phyloP scores from a whole-genome alignment of 768 basidiomycete genomes.

The Russula foetens region DNA sequence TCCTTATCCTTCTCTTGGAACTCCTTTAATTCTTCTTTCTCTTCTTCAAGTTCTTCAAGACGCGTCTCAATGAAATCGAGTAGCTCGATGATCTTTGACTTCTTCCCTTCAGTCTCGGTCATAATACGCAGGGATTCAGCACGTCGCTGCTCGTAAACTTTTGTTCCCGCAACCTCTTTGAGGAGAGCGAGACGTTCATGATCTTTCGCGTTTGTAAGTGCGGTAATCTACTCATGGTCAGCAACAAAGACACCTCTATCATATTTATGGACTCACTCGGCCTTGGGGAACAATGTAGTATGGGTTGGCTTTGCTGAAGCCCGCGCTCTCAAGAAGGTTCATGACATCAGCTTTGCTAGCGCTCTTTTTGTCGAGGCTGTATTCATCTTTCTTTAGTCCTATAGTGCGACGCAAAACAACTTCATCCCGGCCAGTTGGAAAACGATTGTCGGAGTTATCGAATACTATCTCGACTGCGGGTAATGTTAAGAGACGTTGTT shows the following conservation, averaged over 20 bases:
- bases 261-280: slow-evolving; percentile 48
- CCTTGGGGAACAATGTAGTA: slow-evolving; percentile 99
- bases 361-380: slow-evolving; percentile 92
- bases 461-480: slow-evolving; percentile 81
- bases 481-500: slow-evolving; percentile 1
- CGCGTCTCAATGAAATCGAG: slow-evolving; percentile 88
- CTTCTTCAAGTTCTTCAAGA: slow-evolving; percentile 87
- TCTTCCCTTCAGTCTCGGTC: slow-evolving; percentile 92
- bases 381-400: slow-evolving; percentile 97
- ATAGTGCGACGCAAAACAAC: slow-evolving; percentile 89
- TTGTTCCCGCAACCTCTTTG: slow-evolving; percentile 97
- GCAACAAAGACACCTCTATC: neutral
- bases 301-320: slow-evolving; percentile 96
- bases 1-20: slow-evolving; percentile 96
- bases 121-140: slow-evolving; percentile 92
- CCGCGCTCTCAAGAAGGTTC: slow-evolving; percentile 93
- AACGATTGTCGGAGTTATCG: slow-evolving; percentile 90
- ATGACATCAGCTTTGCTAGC: slow-evolving; percentile 95
- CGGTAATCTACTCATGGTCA: slow-evolving; percentile 63
- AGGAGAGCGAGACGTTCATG: slow-evolving; percentile 87
- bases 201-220: slow-evolving; percentile 95
- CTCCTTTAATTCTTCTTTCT: slow-evolving; percentile 96
- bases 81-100: slow-evolving; percentile 83
- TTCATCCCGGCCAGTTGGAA: slow-evolving; percentile 86
- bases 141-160: slow-evolving; percentile 94